phyloP scores from a whole-genome alignment of 2,329 filamentous ascomycete species.

The Talaromyces atroroseus region DNA sequence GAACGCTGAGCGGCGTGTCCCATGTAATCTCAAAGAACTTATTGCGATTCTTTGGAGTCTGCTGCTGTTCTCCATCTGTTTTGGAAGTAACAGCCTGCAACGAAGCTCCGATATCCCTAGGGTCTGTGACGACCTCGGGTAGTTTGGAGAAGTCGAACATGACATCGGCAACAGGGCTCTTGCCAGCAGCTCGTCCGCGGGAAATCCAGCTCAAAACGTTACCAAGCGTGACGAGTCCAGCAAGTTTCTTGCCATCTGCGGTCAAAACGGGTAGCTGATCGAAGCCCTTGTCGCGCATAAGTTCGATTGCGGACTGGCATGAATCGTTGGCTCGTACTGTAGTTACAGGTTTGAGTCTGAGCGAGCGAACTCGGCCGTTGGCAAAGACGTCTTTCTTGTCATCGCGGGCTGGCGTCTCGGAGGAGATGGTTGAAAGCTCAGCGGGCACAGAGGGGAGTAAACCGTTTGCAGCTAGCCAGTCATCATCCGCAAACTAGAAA shows the following conservation, averaged over 20 bases:
- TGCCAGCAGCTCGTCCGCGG: constrained; percentile 68
- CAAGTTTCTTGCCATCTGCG: constrained; percentile 63
- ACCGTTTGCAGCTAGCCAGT: constrained; percentile 96
- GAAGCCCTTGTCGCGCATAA: constrained; percentile 96
- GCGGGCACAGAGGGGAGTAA: constrained; percentile 63
- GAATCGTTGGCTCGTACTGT: constrained; percentile 66
- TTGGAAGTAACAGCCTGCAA: constrained; percentile 17
- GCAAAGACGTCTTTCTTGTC: constrained; percentile 63
- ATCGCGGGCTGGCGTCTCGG: constrained; percentile 32
- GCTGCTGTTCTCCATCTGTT: constrained; percentile 17
- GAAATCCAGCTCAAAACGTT: constrained; percentile 91
- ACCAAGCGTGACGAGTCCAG: constrained; percentile 88
- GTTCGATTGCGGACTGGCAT: constrained; percentile 87
- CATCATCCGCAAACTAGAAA: constrained; percentile 80
- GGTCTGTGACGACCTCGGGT: constrained; percentile 85
- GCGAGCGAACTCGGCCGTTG: constrained; percentile 70
- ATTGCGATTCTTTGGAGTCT: constrained; percentile 30
- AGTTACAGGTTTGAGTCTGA: constrained; percentile 89
- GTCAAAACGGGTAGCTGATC: constrained; percentile 91
- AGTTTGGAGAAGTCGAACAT: constrained; percentile 96
- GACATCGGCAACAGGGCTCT: constrained; percentile 72
- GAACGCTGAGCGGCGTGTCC: constrained; percentile 74
- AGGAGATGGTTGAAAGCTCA: constrained; percentile 30
- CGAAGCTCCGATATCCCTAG: constrained; percentile 54
- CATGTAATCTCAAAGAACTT: constrained; percentile 92